These are phyloP conservation scores for Starmerella apis DNA, from an alignment of 805 yeast species.

Conservation along the genomic window DNA sequence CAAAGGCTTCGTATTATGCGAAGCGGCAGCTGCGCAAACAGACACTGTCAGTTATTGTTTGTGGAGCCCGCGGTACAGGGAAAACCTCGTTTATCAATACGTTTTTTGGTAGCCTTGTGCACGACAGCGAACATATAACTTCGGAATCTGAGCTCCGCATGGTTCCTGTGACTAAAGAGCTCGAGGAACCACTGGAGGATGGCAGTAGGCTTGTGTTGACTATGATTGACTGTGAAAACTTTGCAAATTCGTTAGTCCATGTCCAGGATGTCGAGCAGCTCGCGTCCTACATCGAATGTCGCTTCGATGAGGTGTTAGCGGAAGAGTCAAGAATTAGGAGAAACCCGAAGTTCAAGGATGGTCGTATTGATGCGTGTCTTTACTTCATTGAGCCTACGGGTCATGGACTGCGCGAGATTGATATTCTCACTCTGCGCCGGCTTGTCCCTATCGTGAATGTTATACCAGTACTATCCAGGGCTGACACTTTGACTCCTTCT, in stretches of 20 bases:
- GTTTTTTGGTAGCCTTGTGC: constrained; percentile 30
- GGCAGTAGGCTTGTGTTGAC: constrained; percentile 36
- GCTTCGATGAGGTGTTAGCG: constrained; percentile 58
- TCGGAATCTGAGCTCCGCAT: constrained; percentile 8
- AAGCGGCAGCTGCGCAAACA: constrained; percentile 37
- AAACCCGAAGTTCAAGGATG: constrained; percentile 59
- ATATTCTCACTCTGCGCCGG: constrained; percentile 60
- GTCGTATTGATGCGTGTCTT: constrained; percentile 64
- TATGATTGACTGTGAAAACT: constrained; percentile 62
- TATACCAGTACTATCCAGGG: constrained; percentile 70
- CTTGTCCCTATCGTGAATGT: constrained; percentile 67
- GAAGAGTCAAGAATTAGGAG: constrained; percentile 68
- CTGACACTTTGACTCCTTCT: constrained; percentile 62
- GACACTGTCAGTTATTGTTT: constrained; percentile 55
- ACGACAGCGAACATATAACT: constrained; percentile 5
- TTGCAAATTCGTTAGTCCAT: constrained; percentile 63
- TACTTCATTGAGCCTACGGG: constrained; percentile 59
- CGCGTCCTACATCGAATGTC: constrained; percentile 51
- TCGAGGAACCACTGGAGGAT: constrained; percentile 46
- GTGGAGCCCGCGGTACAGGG: constrained; percentile 67
- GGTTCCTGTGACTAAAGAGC: constrained; percentile 32
- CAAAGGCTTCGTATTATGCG: constrained; percentile 30
- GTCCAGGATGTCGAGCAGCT: constrained; percentile 41
- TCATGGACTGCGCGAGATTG: constrained; percentile 53
- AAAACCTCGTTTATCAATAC: constrained; percentile 64